Base-by-base conservation (phyloP, 108 stramenopile genomes). In the Pseudonitzschia delicatissima region DNA sequence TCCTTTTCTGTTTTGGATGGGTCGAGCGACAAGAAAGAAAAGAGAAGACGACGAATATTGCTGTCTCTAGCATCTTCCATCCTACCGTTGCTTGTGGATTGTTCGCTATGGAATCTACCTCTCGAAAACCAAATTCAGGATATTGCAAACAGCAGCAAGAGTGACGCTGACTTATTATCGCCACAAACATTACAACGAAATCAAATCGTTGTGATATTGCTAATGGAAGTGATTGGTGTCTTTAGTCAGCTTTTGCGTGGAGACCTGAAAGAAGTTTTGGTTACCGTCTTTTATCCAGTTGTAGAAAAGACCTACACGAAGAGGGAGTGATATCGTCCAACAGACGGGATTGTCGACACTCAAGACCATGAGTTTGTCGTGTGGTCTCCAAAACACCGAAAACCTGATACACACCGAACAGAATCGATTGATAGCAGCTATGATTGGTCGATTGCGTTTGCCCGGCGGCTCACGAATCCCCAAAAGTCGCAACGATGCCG, bases 1-100 rank as follows among this genome's bases (percentile, higher is more conserved):
- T 63, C 60, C 4, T 61, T 61, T 23, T 61, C 39, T 40, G 37
- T 18, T 55, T 2, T 9, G 4, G 25, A 58, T 25, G 26, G 3
- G 8, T 27, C 11, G 2, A n/a, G 9, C 32, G 31, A 55, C 8
- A 20, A 28, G 0, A 71, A 71, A 39, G 29, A 42, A 25, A 26
- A 39, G 37, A 53, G 21, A 35, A 45, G 40, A 53, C 21, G 50
- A 1, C 62, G 62, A 52, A 63, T 62, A 25, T 44, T 71, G 35
- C 40, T 31, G 2, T 64, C 71, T 8, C 45, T 72, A 20, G 53
- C 64, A 57, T 65, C 71, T n/a, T 65, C 64, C 12, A 37, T 60
- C 35, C 60, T 62, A n/a, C 69, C 69, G n/a, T 23, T 68, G 8
- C 31, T 68, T n/a, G 39, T 58, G 9, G 40, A 68, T 53, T 27